These are phyloP conservation scores for Fusarium aywerte DNA, from an alignment of 2,329 filamentous ascomycete genomes.

Conservation along the genomic window DNA sequence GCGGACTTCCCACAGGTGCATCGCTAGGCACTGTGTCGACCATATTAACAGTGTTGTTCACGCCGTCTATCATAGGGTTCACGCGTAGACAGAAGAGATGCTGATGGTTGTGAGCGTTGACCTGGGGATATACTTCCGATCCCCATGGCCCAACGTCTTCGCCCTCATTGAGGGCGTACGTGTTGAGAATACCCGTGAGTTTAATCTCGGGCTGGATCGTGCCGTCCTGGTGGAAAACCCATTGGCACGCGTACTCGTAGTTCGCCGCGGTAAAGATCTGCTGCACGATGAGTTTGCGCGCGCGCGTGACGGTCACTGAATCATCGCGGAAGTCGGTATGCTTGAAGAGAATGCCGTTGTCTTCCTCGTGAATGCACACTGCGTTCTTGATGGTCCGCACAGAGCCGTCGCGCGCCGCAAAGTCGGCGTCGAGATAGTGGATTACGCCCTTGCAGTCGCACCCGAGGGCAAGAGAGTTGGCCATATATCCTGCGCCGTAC, in stretches of 20 bases:
- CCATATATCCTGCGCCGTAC: conserved; percentile 86
- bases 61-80: conserved; percentile 87
- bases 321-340: conserved; percentile 94
- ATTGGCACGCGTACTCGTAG: conserved; percentile 84
- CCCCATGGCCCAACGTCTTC: conserved; percentile 90
- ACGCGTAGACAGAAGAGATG: conserved; percentile 92
- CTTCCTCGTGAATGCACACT: conserved; percentile 95
- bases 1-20: conserved; percentile 79
- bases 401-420: conserved; percentile 81
- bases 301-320: conserved; percentile 85
- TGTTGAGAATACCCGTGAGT: conserved; percentile 92
- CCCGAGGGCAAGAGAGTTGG: conserved; percentile 78
- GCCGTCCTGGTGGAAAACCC: conserved; percentile 87
- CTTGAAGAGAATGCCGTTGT: conserved; percentile 91
- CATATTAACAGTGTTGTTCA: conserved; percentile 85
- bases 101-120: conserved; percentile 96
- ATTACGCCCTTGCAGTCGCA: conserved; percentile 92
- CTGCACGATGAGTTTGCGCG: conserved; percentile 85
- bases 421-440: conserved; percentile 89
- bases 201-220: conserved; percentile 93
- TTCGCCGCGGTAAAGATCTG: conserved; percentile 96
- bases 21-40: conserved; percentile 78
- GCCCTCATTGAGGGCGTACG: conserved; percentile 81
- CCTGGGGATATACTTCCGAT: conserved; percentile 82
- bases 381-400: conserved; percentile 89